Conservation (phyloP, 2,329 filamentous ascomycete species). For the Colletotrichum shisoi region DNA sequence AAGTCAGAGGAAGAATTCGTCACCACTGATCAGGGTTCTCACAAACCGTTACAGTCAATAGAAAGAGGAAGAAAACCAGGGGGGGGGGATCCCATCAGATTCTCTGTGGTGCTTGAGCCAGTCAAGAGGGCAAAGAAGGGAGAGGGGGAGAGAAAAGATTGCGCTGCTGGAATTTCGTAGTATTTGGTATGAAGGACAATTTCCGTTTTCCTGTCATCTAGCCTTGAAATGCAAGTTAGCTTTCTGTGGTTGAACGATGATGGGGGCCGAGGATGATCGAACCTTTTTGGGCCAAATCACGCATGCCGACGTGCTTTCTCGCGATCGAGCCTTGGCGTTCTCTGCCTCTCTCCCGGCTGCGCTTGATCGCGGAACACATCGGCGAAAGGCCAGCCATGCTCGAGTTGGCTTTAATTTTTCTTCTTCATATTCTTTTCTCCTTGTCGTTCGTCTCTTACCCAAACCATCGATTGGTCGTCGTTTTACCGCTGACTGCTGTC, state of each 20-base stretch:
- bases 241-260: neutral
- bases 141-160: neutral
- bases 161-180: neutral
- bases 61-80: no score
- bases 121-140: neutral
- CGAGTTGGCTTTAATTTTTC: neutral
- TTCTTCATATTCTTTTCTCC: neutral
- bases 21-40: neutral
- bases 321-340: neutral
- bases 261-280: neutral
- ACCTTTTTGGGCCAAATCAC: constrained; percentile 28
- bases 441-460: neutral
- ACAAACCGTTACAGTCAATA: neutral
- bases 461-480: neutral
- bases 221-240: constrained; percentile 19
- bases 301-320: constrained; percentile 32
- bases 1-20: neutral
- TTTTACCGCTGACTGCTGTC: neutral
- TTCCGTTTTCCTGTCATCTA: neutral
- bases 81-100: no score
- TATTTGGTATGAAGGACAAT: constrained; percentile 2
- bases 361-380: constrained; percentile 31
- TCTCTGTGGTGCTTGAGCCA: neutral
- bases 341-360: neutral
- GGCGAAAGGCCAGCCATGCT: constrained; percentile 25